Evolutionary conservation across 2,329 filamentous ascomycete species (phyloP).

Genomic region (Nigrospora sphaerica): DNA sequence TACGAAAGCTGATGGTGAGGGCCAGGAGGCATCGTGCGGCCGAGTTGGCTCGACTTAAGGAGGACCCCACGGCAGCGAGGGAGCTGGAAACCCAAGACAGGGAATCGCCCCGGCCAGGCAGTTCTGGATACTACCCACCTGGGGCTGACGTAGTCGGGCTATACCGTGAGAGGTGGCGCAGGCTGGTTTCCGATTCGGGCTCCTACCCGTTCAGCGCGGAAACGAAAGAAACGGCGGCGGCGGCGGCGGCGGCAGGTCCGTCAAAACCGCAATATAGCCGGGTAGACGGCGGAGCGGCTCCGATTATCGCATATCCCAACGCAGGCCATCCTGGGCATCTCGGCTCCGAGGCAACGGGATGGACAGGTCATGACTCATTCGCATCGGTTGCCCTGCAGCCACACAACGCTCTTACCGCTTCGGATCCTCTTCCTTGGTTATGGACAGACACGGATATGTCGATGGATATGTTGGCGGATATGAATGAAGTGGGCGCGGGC

Average conservation of each 20-base stretch:
- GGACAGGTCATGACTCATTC: not conserved
- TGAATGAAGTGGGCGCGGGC: no score
- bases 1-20: constrained; percentile 30
- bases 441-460: constrained; percentile 22
- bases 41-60: constrained; percentile 26
- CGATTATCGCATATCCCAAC: constrained; percentile 4
- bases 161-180: constrained; percentile 24
- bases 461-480: constrained; percentile 11
- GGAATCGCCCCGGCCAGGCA: constrained; percentile 16
- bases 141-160: constrained; percentile 11
- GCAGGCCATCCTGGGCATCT: constrained; percentile 5
- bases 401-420: not conserved
- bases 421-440: constrained; percentile 18
- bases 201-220: no score
- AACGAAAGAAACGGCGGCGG: no score
- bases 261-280: no score
- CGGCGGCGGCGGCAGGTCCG: no score
- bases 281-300: no score
- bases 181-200: not conserved
- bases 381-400: not conserved
- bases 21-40: constrained; percentile 27
- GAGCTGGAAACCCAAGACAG: constrained; percentile 21
- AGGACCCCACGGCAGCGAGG: constrained; percentile 15
- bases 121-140: constrained; percentile 18
- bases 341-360: not conserved